Base-by-base conservation (phyloP, 2,329 filamentous ascomycete species). In the Fusarium phyllophilum region DNA sequence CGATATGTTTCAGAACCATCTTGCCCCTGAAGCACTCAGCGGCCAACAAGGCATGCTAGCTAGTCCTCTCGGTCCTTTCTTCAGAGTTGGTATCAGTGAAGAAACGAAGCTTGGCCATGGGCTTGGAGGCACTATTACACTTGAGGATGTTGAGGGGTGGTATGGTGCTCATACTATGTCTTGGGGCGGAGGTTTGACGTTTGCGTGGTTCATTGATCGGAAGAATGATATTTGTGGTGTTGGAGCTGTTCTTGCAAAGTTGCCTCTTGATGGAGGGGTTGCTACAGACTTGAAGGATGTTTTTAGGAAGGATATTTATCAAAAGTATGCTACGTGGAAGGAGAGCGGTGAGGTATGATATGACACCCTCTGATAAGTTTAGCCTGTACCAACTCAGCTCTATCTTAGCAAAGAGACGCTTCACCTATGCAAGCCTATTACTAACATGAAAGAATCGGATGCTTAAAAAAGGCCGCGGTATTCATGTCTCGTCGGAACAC, bases 171-270 rank as follows among this genome's bases (percentile, higher is more conserved):
- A 78, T 2, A 86, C 85, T 1, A 75, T 87, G 62, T 82, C 80
- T 7, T 87, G 85, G 85, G 85, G 84, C 13, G 86, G 86, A 6
- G 85, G 85, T 0, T 42, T 84, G 70, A 86, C 85, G 2, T 72
- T 86, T 29, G 56, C 81, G 6, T 88, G 86, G 86, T 87, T 87
- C 26, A 80, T 87, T 60, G 86, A 87, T 73, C 84, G 84, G 3
- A 83, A 84, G 78, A 86, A 85, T 68, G 81, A 82, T 20, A 67
- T 87, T 9, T 86, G 84, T 55, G 84, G 83, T 20, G 60, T 86
- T 5, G 82, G 80, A 3, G 84, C 84, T 24, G 33, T 85, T 4
- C 84, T 85, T 64, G 77, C 83, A 11, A 45, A 73, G 20, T n/a
- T 86, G 31, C 84, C 84, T 3, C 29, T 83, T 5, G 73, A 78